Base-by-base conservation (phyloP, 169 alveolate genomes). In the Plasmodium yoelii region DNA sequence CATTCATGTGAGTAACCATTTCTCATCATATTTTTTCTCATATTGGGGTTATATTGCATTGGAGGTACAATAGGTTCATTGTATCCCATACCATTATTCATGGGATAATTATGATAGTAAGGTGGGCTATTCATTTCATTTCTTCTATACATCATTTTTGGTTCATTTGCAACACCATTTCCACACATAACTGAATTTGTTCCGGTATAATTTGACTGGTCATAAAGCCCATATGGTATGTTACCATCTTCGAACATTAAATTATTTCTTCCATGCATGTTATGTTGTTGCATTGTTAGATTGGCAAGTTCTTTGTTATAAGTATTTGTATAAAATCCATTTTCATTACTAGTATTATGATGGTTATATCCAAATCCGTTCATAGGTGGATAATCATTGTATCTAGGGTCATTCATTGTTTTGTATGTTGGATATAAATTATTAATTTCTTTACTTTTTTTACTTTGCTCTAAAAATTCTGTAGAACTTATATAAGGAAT, bases 261-360 rank as follows among this genome's bases (percentile, higher is more conserved):
- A 59, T 82, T 68, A 59, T 82, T 82, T 49, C 90, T 68, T 39
- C 90, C 90, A 28, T 82, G 82, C 90, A 82, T 82, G 24, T 82
- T 82, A 34, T 82, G 80, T 82, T 82, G 90, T 28, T 82, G 90
- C 70, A 68, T 67, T 18, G 80, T 49, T 65, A 82, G 68, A 55
- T 68, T 82, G 22, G 90, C 15, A 34, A 26, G 65, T 3, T 82
- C 84, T 53, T 53, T 82, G 57, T 82, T 82, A 55, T 65, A 22
- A 15, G 90, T 82, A 46, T 82, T 82, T 28, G 90, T 44, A 26
- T 28, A 55, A 71, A 24, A 82, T 71, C 90, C 90, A 67, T 68
- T 68, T 82, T 28, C 28, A 67, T 82, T 28, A 44, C 55, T 68
- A 6, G 8, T n/a, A 82, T 67, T 68, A 46, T 67, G 39, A 47